These are phyloP conservation scores for Cystobasidium sp. DNA, from an alignment of 1,284 basidiomycete genomes.

Conservation along the genomic window DNA sequence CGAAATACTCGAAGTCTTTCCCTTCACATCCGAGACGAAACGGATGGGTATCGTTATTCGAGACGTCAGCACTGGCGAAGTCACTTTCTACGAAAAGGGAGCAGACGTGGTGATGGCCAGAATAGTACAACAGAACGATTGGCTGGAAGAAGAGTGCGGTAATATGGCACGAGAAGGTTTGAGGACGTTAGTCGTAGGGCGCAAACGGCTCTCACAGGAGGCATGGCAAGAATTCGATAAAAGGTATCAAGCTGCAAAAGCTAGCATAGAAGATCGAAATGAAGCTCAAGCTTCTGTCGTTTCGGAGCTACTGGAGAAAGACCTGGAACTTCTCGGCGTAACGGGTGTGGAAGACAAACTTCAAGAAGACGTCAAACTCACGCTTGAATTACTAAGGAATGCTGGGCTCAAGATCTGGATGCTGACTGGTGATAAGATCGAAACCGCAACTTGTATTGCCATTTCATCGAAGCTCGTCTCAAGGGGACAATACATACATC, in stretches of 20 bases:
- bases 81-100: constrained; percentile 92
- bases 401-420: constrained; percentile 99
- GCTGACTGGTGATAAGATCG: constrained; percentile 99
- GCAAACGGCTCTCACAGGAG: constrained; percentile 73
- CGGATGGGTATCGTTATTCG: constrained; percentile 97
- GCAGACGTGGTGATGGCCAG: constrained; percentile 95
- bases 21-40: constrained; percentile 96
- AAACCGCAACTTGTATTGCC: constrained; percentile 97
- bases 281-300: constrained; percentile 79
- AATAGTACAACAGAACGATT: constrained; percentile 95
- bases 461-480: constrained; percentile 96
- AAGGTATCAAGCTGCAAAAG: constrained; percentile 76
- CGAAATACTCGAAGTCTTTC: constrained; percentile 92
- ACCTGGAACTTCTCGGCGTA: constrained; percentile 87
- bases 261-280: constrained; percentile 75
- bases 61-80: constrained; percentile 73
- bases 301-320: constrained; percentile 76
- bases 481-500: constrained; percentile 96
- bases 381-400: constrained; percentile 89
- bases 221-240: constrained; percentile 76
- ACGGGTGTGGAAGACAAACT: constrained; percentile 99
- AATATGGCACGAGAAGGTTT: constrained; percentile 99
- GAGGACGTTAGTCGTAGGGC: constrained; percentile 88
- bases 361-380: constrained; percentile 94
- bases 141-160: constrained; percentile 97